Evolutionary conservation across 805 yeast species (phyloP).

Genomic region (Wickerhamomyces bisporus): DNA sequence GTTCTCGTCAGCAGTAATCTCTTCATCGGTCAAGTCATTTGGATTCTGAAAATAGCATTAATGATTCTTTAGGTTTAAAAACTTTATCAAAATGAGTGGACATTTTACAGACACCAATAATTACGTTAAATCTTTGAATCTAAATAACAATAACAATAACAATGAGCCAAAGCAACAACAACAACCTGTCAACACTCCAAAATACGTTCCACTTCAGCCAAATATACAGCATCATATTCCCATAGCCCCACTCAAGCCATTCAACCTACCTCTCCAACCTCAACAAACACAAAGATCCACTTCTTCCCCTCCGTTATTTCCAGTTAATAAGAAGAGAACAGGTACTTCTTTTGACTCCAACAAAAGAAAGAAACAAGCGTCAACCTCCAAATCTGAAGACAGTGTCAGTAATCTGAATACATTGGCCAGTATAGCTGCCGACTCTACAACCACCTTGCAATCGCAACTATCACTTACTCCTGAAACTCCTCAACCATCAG

Average conservation of each 20-base stretch:
- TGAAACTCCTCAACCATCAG: no score
- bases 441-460: background rate
- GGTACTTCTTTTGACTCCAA: background rate
- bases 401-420: slow-evolving; percentile 6
- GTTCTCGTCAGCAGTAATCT: no score
- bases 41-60: no score
- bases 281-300: slow-evolving; percentile 1
- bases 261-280: slow-evolving; percentile 6
- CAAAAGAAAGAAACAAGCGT: slow-evolving; percentile 2
- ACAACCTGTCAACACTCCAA: background rate
- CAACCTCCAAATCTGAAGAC: background rate
- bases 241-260: background rate
- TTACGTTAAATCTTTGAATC: slow-evolving; percentile 19
- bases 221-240: slow-evolving; percentile 1
- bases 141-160: slow-evolving; percentile 3
- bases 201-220: slow-evolving; percentile 4
- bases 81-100: slow-evolving; percentile 20
- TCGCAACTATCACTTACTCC: no score
- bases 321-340: background rate
- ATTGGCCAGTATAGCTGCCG: slow-evolving; percentile 9
- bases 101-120: slow-evolving; percentile 25
- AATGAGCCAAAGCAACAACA: background rate
- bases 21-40: no score
- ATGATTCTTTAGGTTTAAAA: background rate
- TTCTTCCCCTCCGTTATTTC: background rate